Percentiles rank a stretch among this genome's conserved stretches.
phyloP scores from a whole-genome alignment of 768 basidiomycete genomes.

The Cytidiella melzeri region DNA sequence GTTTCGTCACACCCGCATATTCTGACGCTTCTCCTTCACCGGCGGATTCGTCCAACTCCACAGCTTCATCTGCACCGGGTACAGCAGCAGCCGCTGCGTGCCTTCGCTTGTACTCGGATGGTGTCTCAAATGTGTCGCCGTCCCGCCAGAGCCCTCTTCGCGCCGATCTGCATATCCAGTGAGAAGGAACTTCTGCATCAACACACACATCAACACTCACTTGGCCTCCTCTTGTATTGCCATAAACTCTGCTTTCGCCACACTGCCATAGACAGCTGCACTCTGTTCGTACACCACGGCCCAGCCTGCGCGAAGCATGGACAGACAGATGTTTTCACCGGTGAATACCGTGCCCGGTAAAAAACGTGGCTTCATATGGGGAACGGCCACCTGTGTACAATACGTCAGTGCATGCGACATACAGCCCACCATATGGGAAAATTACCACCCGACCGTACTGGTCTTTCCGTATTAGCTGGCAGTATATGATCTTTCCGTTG shows the following conservation, averaged over 20 bases:
- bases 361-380: constrained; percentile 46
- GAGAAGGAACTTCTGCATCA: neutral
- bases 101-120: constrained; percentile 76
- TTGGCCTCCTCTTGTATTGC: constrained; percentile 40
- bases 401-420: neutral
- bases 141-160: constrained; percentile 72
- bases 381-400: constrained; percentile 57
- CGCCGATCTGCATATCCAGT: constrained; percentile 37
- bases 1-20: no score
- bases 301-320: constrained; percentile 80
- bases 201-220: constrained; percentile 8
- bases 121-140: constrained; percentile 52
- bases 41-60: neutral
- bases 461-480: constrained; percentile 70
- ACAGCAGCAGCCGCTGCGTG: constrained; percentile 26
- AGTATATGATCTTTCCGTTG: constrained; percentile 54
- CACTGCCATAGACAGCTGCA: constrained; percentile 74
- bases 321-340: constrained; percentile 48
- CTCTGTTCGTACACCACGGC: constrained; percentile 70
- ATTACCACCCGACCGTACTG: constrained; percentile 80
- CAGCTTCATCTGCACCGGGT: neutral
- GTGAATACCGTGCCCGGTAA: constrained; percentile 43
- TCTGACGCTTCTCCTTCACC: no score
- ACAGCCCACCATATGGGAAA: constrained; percentile 9
- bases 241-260: constrained; percentile 59